phyloP scores from a whole-genome alignment of 306 rosid species.

The Sindora glabra region DNA sequence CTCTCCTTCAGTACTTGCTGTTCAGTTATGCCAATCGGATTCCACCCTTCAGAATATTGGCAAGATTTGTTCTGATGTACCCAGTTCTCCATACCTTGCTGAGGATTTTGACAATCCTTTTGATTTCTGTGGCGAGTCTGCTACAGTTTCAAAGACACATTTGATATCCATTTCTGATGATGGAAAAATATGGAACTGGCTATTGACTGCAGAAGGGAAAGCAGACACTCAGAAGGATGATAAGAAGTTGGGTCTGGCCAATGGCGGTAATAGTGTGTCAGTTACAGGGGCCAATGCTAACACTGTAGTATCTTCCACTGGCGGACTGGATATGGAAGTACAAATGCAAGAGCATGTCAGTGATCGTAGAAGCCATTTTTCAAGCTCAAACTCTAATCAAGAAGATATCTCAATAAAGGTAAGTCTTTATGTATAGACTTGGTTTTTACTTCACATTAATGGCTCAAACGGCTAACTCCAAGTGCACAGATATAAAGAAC shows the following conservation, averaged over 20 bases:
- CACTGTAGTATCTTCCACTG: constrained; percentile 26
- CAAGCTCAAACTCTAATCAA: constrained; percentile 32
- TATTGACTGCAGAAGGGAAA: constrained; percentile 64
- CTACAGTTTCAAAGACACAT: constrained; percentile 54
- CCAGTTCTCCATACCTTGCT: constrained; percentile 51
- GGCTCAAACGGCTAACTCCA: not conserved
- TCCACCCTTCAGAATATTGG: constrained; percentile 59
- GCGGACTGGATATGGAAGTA: constrained; percentile 29
- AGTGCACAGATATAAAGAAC: not conserved
- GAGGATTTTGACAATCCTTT: constrained; percentile 83
- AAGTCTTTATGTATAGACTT: constrained; percentile 13
- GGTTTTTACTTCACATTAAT: constrained; percentile 9
- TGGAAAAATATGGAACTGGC: constrained; percentile 97
- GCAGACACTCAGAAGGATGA: constrained; percentile 45
- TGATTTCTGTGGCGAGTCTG: constrained; percentile 59
- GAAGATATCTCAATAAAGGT: constrained; percentile 64
- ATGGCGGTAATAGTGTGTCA: constrained; percentile 24
- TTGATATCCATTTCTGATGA: constrained; percentile 91
- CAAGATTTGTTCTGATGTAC: constrained; percentile 55
- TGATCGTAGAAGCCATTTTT: constrained; percentile 21
- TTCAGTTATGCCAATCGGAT: constrained; percentile 69
- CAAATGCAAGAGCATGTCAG: constrained; percentile 35
- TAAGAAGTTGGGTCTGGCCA: constrained; percentile 29
- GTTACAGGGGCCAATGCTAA: constrained; percentile 29
- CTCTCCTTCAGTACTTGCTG: constrained; percentile 72